Evolutionary conservation across 257 asterid genomes (phyloP).

Genomic region (Rhazya stricta): DNA sequence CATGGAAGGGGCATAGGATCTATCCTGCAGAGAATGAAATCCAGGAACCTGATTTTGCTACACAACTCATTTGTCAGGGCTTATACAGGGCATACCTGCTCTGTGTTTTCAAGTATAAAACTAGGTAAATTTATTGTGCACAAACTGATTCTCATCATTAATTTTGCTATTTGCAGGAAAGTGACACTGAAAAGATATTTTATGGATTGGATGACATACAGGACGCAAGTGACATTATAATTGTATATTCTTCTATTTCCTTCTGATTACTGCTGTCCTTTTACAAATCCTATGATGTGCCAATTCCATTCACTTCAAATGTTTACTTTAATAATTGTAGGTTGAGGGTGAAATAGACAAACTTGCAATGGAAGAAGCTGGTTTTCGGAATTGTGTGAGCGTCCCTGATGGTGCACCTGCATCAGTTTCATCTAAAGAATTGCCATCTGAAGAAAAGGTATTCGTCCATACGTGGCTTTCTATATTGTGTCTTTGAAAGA

Average conservation of each 20-base stretch:
- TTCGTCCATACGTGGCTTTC: constrained; percentile 1
- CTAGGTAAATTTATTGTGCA: background rate
- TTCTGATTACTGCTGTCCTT: constrained; percentile 20
- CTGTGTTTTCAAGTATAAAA: background rate
- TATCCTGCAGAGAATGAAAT: background rate
- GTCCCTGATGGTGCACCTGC: constrained; percentile 98
- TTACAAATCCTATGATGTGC: background rate
- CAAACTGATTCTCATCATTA: constrained; percentile 18
- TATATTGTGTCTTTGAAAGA: background rate
- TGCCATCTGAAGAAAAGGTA: constrained; percentile 75
- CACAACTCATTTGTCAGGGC: background rate
- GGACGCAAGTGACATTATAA: constrained; percentile 78
- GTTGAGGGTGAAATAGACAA: constrained; percentile 99
- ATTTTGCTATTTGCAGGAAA: constrained; percentile 51
- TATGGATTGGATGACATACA: constrained; percentile 91
- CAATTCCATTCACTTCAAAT: constrained; percentile 17
- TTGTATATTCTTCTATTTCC: constrained; percentile 39
- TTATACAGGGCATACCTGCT: background rate
- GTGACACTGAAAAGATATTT: constrained; percentile 66
- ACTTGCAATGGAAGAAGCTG: constrained; percentile 99
- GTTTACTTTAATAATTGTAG: constrained; percentile 30
- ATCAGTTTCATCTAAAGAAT: constrained; percentile 56
- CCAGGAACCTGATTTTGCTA: background rate
- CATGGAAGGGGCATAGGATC: background rate
- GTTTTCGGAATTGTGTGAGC: constrained; percentile 85